Evolutionary conservation across 1,284 basidiomycete genomes (phyloP).

Genomic region (Abortiporus biennis): DNA sequence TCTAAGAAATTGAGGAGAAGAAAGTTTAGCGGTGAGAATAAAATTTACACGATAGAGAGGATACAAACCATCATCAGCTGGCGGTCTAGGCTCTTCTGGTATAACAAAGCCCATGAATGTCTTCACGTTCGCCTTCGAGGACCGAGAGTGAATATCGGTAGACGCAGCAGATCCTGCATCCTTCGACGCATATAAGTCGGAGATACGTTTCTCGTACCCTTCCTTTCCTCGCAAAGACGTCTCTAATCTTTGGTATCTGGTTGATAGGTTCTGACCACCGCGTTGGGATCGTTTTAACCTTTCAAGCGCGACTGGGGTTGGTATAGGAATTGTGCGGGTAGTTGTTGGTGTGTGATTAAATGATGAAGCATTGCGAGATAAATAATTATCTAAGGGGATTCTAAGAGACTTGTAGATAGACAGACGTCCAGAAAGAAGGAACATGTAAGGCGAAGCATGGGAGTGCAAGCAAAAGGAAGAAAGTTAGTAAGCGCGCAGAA

Average conservation of each 20-base stretch:
- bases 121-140: slow-evolving; percentile 9
- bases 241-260: slow-evolving; percentile 50
- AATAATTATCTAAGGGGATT: not conserved
- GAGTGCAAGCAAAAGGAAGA: not conserved
- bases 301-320: not conserved
- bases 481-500: not conserved
- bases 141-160: slow-evolving; percentile 6
- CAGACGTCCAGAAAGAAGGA: not conserved
- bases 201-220: slow-evolving; percentile 27
- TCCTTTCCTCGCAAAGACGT: slow-evolving; percentile 43
- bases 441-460: not conserved
- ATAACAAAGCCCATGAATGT: slow-evolving; percentile 52
- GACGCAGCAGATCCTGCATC: slow-evolving; percentile 9
- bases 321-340: not conserved
- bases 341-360: not conserved
- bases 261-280: slow-evolving; percentile 43
- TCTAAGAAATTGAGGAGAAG: slow-evolving; percentile 37
- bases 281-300: slow-evolving; percentile 17
- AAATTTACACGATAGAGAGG: not conserved
- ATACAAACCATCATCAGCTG: slow-evolving; percentile 56
- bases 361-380: too few species aligned
- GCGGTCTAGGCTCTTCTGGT: slow-evolving; percentile 53
- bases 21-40: not conserved
- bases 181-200: slow-evolving; percentile 15
- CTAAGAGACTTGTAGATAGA: slow-evolving; percentile 1